Conservation (phyloP, 345 rosid genomes). For the Triadica sebifera region DNA sequence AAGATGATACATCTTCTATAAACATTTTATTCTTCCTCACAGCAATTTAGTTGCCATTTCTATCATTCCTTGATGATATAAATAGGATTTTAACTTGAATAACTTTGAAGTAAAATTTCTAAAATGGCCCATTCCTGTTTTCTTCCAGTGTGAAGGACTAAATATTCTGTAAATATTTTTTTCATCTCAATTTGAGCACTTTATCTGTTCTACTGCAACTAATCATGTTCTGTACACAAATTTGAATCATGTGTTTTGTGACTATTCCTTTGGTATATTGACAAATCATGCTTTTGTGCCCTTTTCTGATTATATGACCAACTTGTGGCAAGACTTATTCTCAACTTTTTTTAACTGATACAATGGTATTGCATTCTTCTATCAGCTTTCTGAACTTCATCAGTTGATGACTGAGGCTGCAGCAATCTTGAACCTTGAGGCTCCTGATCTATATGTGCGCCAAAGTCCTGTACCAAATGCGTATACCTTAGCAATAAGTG, state of each 20-base stretch:
- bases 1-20: too few species aligned
- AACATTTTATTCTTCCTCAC: too few species aligned
- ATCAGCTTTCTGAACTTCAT: conserved; percentile 85
- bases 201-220: neutral
- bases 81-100: too few species aligned
- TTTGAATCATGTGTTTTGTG: too few species aligned
- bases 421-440: conserved; percentile 63
- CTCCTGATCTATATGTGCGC: conserved; percentile 89
- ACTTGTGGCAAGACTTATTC: neutral
- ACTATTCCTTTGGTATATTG: neutral
- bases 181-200: neutral
- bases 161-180: neutral
- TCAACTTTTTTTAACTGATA: neutral
- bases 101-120: too few species aligned
- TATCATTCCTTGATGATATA: too few species aligned
- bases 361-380: conserved; percentile 13
- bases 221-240: neutral
- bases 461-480: conserved; percentile 96
- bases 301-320: neutral
- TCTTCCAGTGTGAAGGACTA: neutral
- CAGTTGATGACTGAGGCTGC: conserved; percentile 81
- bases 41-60: too few species aligned
- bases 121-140: too few species aligned
- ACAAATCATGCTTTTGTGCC: neutral
- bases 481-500: conserved; percentile 80